Evolutionary conservation across 106 monocot species (phyloP).

Genomic region (Cymbidium sinense): DNA sequence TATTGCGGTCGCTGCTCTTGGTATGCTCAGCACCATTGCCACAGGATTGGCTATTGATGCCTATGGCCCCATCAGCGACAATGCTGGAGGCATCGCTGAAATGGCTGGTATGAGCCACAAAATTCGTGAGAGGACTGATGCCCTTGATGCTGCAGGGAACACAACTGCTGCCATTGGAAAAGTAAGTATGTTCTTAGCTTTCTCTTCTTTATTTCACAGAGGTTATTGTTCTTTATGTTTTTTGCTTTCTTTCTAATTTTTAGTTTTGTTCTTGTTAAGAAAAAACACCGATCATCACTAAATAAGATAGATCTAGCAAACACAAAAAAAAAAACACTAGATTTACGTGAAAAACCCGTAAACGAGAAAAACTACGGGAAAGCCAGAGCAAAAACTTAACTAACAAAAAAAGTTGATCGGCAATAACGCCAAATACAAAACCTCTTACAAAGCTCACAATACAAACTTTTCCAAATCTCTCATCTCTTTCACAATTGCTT

Average conservation of each 20-base stretch:
- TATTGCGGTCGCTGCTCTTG: constrained; percentile 67
- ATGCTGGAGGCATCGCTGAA: constrained; percentile 94
- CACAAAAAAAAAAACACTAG: too few relatives aligned
- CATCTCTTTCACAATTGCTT: too few relatives aligned
- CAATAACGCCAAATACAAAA: too few relatives aligned
- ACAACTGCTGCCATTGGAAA: constrained; percentile 93
- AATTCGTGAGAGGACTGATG: constrained; percentile 85
- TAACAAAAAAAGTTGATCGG: too few relatives aligned
- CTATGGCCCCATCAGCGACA: constrained; percentile 76
- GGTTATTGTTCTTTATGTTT: neutral
- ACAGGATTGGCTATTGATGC: constrained; percentile 70
- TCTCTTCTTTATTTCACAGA: neutral
- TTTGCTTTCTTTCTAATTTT: neutral
- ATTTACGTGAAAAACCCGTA: too few relatives aligned
- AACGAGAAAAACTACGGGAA: too few relatives aligned
- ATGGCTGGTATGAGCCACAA: constrained; percentile 88
- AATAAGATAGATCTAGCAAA: too few relatives aligned
- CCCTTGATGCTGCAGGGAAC: constrained; percentile 81
- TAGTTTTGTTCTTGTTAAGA: neutral
- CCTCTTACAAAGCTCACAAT: too few relatives aligned
- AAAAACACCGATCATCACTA: too few relatives aligned
- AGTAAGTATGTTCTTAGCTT: constrained; percentile 18
- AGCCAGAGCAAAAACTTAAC: too few relatives aligned
- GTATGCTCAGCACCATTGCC: constrained; percentile 69
- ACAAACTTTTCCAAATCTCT: too few relatives aligned